Percentiles rank a stretch among this genome's conserved stretches.
Evolutionary conservation across 139 green algal species (phyloP).

Genomic region (Auxenochlorella pyrenoidosa): DNA sequence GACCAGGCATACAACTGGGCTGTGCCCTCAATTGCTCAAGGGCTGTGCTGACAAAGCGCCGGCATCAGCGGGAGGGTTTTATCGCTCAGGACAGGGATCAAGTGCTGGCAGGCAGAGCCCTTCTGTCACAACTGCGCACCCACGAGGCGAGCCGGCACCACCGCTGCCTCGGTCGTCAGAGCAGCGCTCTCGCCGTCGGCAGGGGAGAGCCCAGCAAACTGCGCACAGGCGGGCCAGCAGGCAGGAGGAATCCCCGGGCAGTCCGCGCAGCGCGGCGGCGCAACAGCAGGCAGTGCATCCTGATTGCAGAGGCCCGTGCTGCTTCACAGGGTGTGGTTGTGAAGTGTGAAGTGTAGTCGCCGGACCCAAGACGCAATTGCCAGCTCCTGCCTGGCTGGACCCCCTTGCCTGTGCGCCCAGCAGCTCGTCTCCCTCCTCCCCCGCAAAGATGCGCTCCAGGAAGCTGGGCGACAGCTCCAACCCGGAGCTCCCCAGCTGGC

Average conservation of each 20-base stretch:
- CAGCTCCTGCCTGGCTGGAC: neutral
- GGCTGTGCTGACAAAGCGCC: too few relatives aligned
- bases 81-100: too few relatives aligned
- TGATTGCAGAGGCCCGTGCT: neutral
- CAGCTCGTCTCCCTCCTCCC: conserved; percentile 12
- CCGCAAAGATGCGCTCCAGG: neutral
- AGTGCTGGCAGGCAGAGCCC: too few relatives aligned
- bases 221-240: neutral
- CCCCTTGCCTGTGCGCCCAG: conserved; percentile 6
- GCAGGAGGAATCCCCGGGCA: too few relatives aligned
- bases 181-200: neutral
- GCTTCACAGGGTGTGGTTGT: too few relatives aligned
- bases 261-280: neutral
- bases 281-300: neutral
- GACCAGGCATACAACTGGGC: too few relatives aligned
- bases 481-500: neutral
- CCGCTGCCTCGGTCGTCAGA: neutral
- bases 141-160: too few relatives aligned
- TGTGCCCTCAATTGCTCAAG: too few relatives aligned
- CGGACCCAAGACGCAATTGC: too few relatives aligned
- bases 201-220: neutral
- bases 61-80: too few relatives aligned
- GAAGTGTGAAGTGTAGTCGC: too few relatives aligned
- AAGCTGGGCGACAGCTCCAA: neutral
- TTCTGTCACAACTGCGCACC: neutral